These are phyloP conservation scores for Discostella pseudostelligera DNA, from an alignment of 108 stramenopile genomes.

Conservation along the genomic window DNA sequence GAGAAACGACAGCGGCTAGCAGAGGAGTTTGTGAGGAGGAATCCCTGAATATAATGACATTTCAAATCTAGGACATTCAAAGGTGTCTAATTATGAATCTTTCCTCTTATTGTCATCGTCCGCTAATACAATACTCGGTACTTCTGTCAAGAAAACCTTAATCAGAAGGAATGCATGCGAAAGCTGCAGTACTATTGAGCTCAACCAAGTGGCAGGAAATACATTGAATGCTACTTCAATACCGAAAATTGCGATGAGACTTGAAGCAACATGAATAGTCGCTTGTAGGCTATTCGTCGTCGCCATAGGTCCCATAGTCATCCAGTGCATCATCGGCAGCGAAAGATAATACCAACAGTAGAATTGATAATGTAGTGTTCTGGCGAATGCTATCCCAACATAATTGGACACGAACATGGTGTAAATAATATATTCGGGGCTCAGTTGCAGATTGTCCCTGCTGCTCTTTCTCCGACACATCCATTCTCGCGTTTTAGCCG, in stretches of 20 bases:
- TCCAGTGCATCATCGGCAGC: slow-evolving; percentile 78
- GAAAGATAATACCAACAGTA: slow-evolving; percentile 94
- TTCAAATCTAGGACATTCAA: not conserved
- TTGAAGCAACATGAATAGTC: slow-evolving; percentile 32
- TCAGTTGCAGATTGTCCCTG: slow-evolving; percentile 17
- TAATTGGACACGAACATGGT: slow-evolving; percentile 91
- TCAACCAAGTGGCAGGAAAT: slow-evolving; percentile 87
- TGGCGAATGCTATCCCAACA: slow-evolving; percentile 91
- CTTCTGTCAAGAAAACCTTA: slow-evolving; percentile 15
- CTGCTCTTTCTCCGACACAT: slow-evolving; percentile 26
- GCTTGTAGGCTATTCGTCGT: slow-evolving; percentile 9
- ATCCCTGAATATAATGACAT: slow-evolving; percentile 7
- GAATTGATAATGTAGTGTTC: slow-evolving; percentile 98
- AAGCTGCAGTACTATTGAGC: slow-evolving; percentile 79
- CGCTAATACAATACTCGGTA: slow-evolving; percentile 17
- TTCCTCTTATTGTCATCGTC: not conserved
- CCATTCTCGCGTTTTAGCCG: slow-evolving; percentile 21
- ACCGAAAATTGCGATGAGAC: slow-evolving; percentile 26
- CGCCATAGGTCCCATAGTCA: slow-evolving; percentile 35
- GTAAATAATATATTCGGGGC: slow-evolving; percentile 66
- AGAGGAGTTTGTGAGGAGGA: slow-evolving; percentile 28
- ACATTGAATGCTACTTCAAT: slow-evolving; percentile 91
- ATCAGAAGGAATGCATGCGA: slow-evolving; percentile 57
- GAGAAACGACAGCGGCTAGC: slow-evolving; percentile 29
- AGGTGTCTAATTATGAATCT: slow-evolving; percentile 15